Evolutionary conservation across 352 stramenopile genomes (phyloP).

Genomic region (Globisporangium middletonii): DNA sequence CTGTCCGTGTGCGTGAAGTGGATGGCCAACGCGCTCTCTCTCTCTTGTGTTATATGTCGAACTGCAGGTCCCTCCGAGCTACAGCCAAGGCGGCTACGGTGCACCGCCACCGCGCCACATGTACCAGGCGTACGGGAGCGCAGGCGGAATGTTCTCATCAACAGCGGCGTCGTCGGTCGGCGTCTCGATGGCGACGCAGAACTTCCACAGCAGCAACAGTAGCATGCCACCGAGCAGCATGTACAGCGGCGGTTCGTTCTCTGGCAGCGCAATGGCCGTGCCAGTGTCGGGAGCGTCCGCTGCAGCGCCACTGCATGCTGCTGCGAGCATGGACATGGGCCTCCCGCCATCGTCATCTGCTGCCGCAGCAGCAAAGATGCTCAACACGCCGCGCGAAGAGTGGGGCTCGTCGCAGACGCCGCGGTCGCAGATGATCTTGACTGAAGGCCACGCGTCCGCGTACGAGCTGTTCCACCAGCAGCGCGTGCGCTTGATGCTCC

Average conservation of each 20-base stretch:
- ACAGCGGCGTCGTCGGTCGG: conserved; percentile 3
- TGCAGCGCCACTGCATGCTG: conserved; percentile 1
- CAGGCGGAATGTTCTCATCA: conserved; percentile 1
- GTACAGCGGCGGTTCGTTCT: conserved; percentile 14
- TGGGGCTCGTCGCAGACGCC: conserved; percentile 85
- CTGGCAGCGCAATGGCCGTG: conserved; percentile 4
- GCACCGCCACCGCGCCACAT: conserved; percentile 5
- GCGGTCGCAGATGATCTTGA: conserved; percentile 77
- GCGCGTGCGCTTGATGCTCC: conserved; percentile 73
- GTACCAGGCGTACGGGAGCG: conserved; percentile 7
- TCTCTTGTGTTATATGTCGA: conserved; percentile 1
- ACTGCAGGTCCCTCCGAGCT: conserved; percentile 1
- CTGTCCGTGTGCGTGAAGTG: not conserved
- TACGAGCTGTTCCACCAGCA: conserved; percentile 88
- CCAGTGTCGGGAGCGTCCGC: not conserved
- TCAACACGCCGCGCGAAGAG: conserved; percentile 77
- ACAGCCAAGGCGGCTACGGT: conserved; percentile 4
- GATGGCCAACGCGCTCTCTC: not conserved
- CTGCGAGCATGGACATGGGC: conserved; percentile 17
- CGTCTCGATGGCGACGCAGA: conserved; percentile 21
- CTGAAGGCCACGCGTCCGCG: conserved; percentile 70
- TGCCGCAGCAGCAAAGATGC: conserved; percentile 29
- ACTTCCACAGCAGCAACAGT: conserved; percentile 16
- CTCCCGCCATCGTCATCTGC: conserved; percentile 39
- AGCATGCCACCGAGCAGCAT: conserved; percentile 11